phyloP scores from a whole-genome alignment of 2,329 filamentous ascomycete genomes.

The Penicillium aurantiogriseum region DNA sequence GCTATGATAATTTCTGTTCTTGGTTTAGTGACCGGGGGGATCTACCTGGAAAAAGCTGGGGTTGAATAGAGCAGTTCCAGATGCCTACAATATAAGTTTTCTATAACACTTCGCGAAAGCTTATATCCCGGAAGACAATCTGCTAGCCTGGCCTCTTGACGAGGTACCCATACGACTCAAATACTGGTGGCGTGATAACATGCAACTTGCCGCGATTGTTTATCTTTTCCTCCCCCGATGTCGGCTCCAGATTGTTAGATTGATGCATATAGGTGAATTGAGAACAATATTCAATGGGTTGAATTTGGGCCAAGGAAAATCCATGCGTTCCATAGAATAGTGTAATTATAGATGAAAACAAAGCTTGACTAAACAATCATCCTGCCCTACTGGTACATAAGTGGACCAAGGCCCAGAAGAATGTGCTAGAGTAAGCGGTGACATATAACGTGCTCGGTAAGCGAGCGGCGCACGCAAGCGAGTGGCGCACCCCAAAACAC shows the following conservation, averaged over 20 bases:
- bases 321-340: not conserved
- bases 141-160: conserved; percentile 51
- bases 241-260: conserved; percentile 1
- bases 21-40: conserved; percentile 4
- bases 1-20: not conserved
- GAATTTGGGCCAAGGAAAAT: not conserved
- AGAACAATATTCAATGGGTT: not conserved
- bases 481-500: too few relatives aligned
- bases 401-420: conserved; percentile 2
- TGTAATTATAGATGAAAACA: not conserved
- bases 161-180: conserved; percentile 21
- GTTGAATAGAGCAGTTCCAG: not conserved
- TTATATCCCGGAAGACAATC: conserved; percentile 45
- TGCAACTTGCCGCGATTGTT: conserved; percentile 1
- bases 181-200: conserved; percentile 13
- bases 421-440: conserved; percentile 29
- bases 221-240: conserved; percentile 1
- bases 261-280: not conserved
- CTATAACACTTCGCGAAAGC: conserved; percentile 49
- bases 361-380: not conserved
- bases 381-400: not conserved
- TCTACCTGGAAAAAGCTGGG: not conserved
- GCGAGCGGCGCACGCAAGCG: too few relatives aligned
- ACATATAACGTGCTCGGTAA: too few relatives aligned
- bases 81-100: conserved; percentile 8